Evolutionary conservation across 768 basidiomycete genomes (phyloP), one percentile per base, ranked within the genome.

Genomic region (Dentipellis fragilis): DNA sequence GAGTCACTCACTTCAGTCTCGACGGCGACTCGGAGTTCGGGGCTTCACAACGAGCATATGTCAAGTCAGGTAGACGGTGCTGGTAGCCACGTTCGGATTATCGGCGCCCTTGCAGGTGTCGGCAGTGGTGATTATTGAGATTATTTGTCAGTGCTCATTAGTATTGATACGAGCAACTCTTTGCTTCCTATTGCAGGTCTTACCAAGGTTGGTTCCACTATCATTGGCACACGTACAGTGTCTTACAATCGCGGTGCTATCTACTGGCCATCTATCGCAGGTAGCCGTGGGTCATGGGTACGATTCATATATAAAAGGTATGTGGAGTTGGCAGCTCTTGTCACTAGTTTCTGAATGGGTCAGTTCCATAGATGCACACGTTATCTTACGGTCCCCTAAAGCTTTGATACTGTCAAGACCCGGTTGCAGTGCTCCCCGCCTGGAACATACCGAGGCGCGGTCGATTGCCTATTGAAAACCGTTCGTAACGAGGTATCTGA

Each of bases 381-480:
- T 10, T 37, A 29, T 39, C 16, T 29, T 14, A 35, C 21, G 12
- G 45, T 29, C 35, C n/a, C 16, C 12, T 29, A 16, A 58, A 85
- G 83, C 3, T 86, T 86, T 67, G 84, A 86, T 66, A 86, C 84
- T 16, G 75, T 87, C 60, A 87, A 88, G 66, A 84, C 83, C 2
- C 79, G 85, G 22, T 65, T 88, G 64, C 85, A 88, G 67, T 85
- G 84, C 64, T 77, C 81, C 35, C 79, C 82, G 9, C 74, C 78
- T 47, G 83, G 82, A 53, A 80, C 80, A 22, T 85, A 86, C 65
- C 72, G 69, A 34, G 78, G 81, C 34, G 83, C 84, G 10, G 57
- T 83, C 10, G 83, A 86, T 58, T 82, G 80, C 51, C 66, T 86
- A 34, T 59, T 71, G 51, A 77, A 77, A 62, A 81, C 78, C 11